Evolutionary conservation across 1,139 yeast species (phyloP), one percentile per base, ranked within the genome.

Genomic region (Yamadazyma conglobata): DNA sequence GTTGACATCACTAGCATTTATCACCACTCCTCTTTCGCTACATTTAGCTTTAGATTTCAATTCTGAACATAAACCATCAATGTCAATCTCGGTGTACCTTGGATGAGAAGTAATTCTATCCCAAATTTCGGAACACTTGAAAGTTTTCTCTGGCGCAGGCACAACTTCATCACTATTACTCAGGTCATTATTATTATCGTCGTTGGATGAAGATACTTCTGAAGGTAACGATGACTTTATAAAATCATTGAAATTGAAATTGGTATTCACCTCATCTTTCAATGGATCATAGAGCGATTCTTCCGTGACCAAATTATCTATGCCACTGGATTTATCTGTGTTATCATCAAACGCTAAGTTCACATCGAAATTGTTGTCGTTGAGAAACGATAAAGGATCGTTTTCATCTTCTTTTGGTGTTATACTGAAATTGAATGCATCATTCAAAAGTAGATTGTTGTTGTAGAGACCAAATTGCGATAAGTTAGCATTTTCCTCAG

Each of bases 91-190:
- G 5, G 93, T 79, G 57, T 89, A 91, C 54, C 83, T 79, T 20
- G 98, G 97, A 66, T 91, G 96, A 10, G 94, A 64, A 3, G 96
- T 85, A 23, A 91, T 84, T 50, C 97, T 74, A 55, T 89, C 97
- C 98, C 98, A 91, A 14, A 89, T 83, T 47, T 88, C 96, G 1
- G 94, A 78, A 56, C 98, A 91, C 49, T 77, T 50, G 41, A 52
- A 48, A 2, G 60, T 47, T 56, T 64, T 28, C 56, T 62, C 56
- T 50, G 81, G 56, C 8, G 60, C 60, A 8, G 60, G 60, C 6
- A 52, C 62, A 20, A 52, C 52, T 27, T 47, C 55, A 15, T 51
- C 43, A 15, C 54, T 59, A 21, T 50, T 53, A 48, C n/a, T 38
- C 42, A 6, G 38, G 15, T 15, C 17, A 7, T 9, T 15, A 4